Evolutionary conservation across 2,329 filamentous ascomycete species (phyloP), one percentile per base, ranked within the genome.

Genomic region (Talaromyces sp.): DNA sequence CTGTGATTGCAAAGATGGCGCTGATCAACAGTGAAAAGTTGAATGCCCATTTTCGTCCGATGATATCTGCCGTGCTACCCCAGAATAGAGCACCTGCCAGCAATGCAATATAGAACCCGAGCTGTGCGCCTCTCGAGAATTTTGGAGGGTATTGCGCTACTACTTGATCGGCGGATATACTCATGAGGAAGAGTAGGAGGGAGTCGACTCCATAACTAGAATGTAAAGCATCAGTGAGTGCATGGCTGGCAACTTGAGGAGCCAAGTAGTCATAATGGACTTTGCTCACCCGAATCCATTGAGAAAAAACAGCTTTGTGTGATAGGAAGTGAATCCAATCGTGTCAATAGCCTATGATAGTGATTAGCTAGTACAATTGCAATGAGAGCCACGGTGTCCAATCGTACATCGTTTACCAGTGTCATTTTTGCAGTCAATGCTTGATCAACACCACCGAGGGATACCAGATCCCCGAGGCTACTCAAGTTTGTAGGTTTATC

Each of bases 351-450:
- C 65, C 73, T 76, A 39, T 11, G 2, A 8, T 19, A 8, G 5
- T 9, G 2, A 42, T 49, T 20, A 47, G 30, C 4, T 4, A 29
- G 32, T n/a, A n/a, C 4, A 17, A 13, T 24, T 16, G n/a, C 7
- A 14, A n/a, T n/a, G n/a, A n/a, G n/a, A n/a, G n/a, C n/a, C n/a
- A n/a, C n/a, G n/a, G n/a, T n/a, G n/a, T n/a, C n/a, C n/a, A n/a
- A n/a, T n/a, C n/a, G n/a, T 62, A 84, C 84, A 68, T 89, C 81
- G 65, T 89, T 89, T 54, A 89, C 80, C 24, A 89, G 75, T 60
- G 85, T 80, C 84, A 88, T 89, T 68, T 89, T 88, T 36, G 80
- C 80, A 61, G 83, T 82, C 40, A 88, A 71, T 1, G 81, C 84
- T 4, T 83, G 82, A 64, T 88, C 85, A 24, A 82, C 71, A 3